Percentiles rank a stretch among this genome's conserved stretches.
phyloP scores from a whole-genome alignment of 2,329 filamentous ascomycete genomes.

The Xylariomycetidae sp. region DNA sequence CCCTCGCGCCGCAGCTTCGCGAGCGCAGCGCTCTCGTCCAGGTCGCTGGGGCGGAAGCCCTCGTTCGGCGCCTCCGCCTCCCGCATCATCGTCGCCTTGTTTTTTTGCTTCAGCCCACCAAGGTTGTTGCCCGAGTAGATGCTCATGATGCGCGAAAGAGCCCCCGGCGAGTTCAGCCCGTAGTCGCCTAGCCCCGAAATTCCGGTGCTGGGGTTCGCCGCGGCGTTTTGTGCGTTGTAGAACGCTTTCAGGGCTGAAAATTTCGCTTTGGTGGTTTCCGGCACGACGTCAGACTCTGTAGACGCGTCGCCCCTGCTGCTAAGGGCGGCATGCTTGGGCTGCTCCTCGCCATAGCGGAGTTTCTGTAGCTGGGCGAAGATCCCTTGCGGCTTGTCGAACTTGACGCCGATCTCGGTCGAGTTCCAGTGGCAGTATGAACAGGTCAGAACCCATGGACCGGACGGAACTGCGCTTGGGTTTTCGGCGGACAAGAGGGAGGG shows the following conservation, averaged over 20 bases:
- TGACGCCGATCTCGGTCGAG: slow-evolving; percentile 80
- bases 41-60: slow-evolving; percentile 58
- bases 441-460: slow-evolving; percentile 65
- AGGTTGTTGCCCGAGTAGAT: slow-evolving; percentile 67
- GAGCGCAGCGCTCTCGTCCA: slow-evolving; percentile 58
- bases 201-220: slow-evolving; percentile 45
- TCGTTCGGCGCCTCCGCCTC: slow-evolving; percentile 68
- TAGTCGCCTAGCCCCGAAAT: slow-evolving; percentile 40
- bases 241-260: slow-evolving; percentile 73
- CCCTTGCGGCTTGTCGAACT: slow-evolving; percentile 83
- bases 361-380: slow-evolving; percentile 75
- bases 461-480: slow-evolving; percentile 27
- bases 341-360: slow-evolving; percentile 55
- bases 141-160: slow-evolving; percentile 84
- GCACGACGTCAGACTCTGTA: slow-evolving; percentile 49
- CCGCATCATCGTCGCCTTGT: slow-evolving; percentile 68
- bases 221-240: slow-evolving; percentile 72
- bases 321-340: slow-evolving; percentile 19
- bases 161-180: slow-evolving; percentile 69
- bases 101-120: slow-evolving; percentile 58
- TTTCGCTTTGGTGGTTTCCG: slow-evolving; percentile 38
- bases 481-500: slow-evolving; percentile 38
- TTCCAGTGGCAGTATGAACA: slow-evolving; percentile 94
- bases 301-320: slow-evolving; percentile 17
- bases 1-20: slow-evolving; percentile 51